Evolutionary conservation across 1,284 basidiomycete species (phyloP).

Genomic region (Fomes fomentarius): DNA sequence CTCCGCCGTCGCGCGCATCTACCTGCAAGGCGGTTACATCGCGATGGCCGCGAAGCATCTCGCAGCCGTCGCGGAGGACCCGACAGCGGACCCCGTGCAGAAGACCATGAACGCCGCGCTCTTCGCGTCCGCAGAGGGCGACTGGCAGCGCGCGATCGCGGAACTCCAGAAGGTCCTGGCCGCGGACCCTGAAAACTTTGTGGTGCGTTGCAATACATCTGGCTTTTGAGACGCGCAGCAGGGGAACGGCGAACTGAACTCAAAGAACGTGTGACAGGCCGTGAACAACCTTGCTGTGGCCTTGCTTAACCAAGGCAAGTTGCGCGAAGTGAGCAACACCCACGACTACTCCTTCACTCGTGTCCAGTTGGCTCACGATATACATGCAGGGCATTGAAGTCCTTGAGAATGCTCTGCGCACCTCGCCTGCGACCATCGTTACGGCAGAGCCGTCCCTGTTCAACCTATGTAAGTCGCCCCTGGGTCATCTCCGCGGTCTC

Average conservation of each 20-base stretch:
- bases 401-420: conserved; percentile 61
- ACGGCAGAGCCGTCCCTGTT: conserved; percentile 80
- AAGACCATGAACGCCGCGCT: conserved; percentile 67
- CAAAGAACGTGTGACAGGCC: conserved; percentile 35
- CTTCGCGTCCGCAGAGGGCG: conserved; percentile 64
- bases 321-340: conserved; percentile 64
- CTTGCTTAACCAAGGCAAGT: conserved; percentile 65
- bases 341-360: too few relatives aligned
- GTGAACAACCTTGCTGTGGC: conserved; percentile 78
- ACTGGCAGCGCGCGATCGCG: conserved; percentile 60
- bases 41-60: conserved; percentile 59
- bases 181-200: conserved; percentile 59
- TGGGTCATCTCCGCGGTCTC: background rate
- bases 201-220: conserved; percentile 24
- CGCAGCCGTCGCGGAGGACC: conserved; percentile 49
- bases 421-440: conserved; percentile 68
- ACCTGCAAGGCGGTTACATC: conserved; percentile 72
- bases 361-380: too few relatives aligned
- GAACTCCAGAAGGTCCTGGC: conserved; percentile 48
- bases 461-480: conserved; percentile 66
- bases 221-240: too few relatives aligned
- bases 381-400: conserved; percentile 65
- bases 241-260: too few relatives aligned
- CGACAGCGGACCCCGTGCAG: conserved; percentile 43
- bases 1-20: conserved; percentile 70